phyloP scores from a whole-genome alignment of 345 rosid species.

The Populus simonii region DNA sequence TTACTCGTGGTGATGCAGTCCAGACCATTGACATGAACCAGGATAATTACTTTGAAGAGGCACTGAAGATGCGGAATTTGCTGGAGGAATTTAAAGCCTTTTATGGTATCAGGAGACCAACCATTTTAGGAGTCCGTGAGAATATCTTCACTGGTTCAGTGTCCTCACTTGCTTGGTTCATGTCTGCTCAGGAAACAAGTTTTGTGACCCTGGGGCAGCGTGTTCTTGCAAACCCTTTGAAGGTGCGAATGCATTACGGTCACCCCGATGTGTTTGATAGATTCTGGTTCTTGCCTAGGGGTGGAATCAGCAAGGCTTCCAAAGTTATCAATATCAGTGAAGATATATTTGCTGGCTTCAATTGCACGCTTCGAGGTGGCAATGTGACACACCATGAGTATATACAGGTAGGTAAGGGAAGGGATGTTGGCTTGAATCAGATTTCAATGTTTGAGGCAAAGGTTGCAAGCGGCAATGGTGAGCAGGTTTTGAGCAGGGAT shows the following conservation, averaged over 20 bases:
- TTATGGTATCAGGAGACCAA: constrained; percentile 82
- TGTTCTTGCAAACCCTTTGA: constrained; percentile 85
- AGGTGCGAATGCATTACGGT: constrained; percentile 89
- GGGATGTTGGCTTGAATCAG: constrained; percentile 88
- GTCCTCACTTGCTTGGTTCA: constrained; percentile 91
- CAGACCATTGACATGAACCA: constrained; percentile 98
- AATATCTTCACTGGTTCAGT: constrained; percentile 89
- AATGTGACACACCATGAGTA: constrained; percentile 94
- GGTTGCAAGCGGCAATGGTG: constrained; percentile 92
- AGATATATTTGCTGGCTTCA: constrained; percentile 93
- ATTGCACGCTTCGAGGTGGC: constrained; percentile 86
- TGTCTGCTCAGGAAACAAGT: constrained; percentile 88
- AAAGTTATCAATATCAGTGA: constrained; percentile 81
- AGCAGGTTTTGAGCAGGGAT: constrained; percentile 87
- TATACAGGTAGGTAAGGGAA: constrained; percentile 89
- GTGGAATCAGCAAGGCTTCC: constrained; percentile 92
- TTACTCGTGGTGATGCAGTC: constrained; percentile 90
- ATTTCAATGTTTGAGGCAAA: constrained; percentile 85
- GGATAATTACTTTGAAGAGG: constrained; percentile 87
- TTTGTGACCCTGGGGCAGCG: constrained; percentile 92
- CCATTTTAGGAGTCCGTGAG: constrained; percentile 87
- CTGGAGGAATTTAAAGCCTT: constrained; percentile 64
- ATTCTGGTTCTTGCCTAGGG: constrained; percentile 82
- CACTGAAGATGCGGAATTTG: constrained; percentile 90
- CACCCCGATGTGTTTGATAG: constrained; percentile 95